Base-by-base conservation (phyloP, 768 basidiomycete species). In the Amanita pseudoporphyria region DNA sequence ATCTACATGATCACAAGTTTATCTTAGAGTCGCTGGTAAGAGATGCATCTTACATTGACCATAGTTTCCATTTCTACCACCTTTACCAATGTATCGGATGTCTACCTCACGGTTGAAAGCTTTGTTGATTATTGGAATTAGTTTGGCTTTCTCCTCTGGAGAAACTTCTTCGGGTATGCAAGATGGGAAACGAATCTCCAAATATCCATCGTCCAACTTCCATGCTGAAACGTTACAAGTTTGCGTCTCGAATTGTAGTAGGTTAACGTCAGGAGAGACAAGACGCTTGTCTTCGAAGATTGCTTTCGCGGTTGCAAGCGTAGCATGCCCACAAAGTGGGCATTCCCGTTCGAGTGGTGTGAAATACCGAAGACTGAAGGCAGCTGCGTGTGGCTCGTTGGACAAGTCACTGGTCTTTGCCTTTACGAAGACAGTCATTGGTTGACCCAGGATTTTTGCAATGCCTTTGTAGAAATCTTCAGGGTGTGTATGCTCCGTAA, bases 361-460 rank as follows among this genome's bases (percentile, higher is more conserved):
- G 53, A 72, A 66, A 60, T 63, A 76, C 39, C 71, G 67, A 30
- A 77, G 63, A 16, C 57, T 51, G 49, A 67, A 69, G 7, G 60
- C 57, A 1, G 60, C 61, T 5, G 63, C 54, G 13, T 16, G 32
- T n/a, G 31, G 26, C 5, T 6, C 19, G 7, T 31, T 10, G 24
- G 21, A 3, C 21, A 10, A 12, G 35, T 14, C 10, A 13, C 26
- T 6, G 13, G 10, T 31, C 18, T 47, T 32, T 28, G 64, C 57
- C 6, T 62, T 61, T 9, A 76, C 53, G 50, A 72, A 67, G 1
- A 62, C 53, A 1, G 61, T 60, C 44, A 74, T 67, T 7, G 75
- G 74, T 49, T 77, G 74, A 49, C 71, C 70, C 26, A 79, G 62
- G 49, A 72, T 74, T 45, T 56, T 58, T 2, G 74, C 64, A 19